Evolutionary conservation across 2,329 filamentous ascomycete species (phyloP).

Genomic region (Penicillium sp.): DNA sequence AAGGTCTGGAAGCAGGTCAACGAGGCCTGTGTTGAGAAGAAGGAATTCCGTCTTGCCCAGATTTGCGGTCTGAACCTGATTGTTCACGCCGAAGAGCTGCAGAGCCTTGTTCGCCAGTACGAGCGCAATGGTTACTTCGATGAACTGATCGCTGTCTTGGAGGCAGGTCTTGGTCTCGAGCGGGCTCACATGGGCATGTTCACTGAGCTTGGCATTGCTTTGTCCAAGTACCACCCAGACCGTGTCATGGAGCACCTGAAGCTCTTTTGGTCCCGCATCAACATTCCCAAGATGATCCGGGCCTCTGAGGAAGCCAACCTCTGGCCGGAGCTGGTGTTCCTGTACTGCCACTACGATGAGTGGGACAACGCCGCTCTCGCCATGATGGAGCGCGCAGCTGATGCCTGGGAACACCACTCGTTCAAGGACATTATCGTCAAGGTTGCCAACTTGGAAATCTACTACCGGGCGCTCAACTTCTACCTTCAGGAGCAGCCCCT

Average conservation of each 20-base stretch:
- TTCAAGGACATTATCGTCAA: slow-evolving; percentile 99
- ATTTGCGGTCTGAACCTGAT: slow-evolving; percentile 99
- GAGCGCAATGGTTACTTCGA: slow-evolving; percentile 98
- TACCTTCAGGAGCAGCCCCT: slow-evolving; percentile 97
- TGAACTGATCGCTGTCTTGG: slow-evolving; percentile 89
- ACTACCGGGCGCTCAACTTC: slow-evolving; percentile 95
- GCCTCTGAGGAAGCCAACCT: slow-evolving; percentile 92
- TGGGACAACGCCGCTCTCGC: slow-evolving; percentile 95
- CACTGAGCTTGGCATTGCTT: slow-evolving; percentile 84
- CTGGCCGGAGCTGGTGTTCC: slow-evolving; percentile 96
- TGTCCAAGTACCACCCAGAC: slow-evolving; percentile 93
- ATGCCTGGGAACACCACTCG: slow-evolving; percentile 98
- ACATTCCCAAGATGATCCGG: slow-evolving; percentile 94
- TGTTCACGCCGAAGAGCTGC: slow-evolving; percentile 92
- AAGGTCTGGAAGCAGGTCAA: slow-evolving; percentile 99
- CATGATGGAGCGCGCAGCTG: slow-evolving; percentile 95
- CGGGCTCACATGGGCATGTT: slow-evolving; percentile 96
- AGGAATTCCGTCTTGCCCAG: slow-evolving; percentile 97
- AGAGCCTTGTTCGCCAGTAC: slow-evolving; percentile 92
- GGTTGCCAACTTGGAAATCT: slow-evolving; percentile 97
- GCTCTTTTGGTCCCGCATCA: slow-evolving; percentile 97
- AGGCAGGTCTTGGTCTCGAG: slow-evolving; percentile 92
- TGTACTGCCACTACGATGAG: slow-evolving; percentile 98
- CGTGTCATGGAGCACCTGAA: slow-evolving; percentile 98
- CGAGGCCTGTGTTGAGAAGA: slow-evolving; percentile 92